Base-by-base conservation (phyloP, 148 eudicot species). In the Heliamphora exappendiculata region DNA sequence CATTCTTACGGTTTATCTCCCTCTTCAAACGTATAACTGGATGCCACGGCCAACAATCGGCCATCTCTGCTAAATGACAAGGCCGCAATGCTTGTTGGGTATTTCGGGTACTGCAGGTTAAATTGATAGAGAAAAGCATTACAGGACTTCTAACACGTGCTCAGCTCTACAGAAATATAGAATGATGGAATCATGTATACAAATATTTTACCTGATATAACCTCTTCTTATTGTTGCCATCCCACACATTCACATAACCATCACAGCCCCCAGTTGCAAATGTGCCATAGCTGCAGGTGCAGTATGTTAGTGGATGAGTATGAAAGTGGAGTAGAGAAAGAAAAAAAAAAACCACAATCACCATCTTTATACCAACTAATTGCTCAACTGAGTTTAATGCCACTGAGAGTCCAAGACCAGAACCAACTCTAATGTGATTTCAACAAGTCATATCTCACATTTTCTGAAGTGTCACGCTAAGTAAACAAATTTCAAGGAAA, bases 231-330 rank as follows among this genome's bases (percentile, higher is more conserved):
- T 94, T 92, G 89, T 92, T 90, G 50, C 98, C 98, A 81, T 94
- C 98, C 98, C 98, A 94, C 64, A 94, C 89, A 76, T 94, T 94
- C 55, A 92, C 98, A 82, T 85, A 90, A 51, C 97, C 98, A 81
- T 94, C 97, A 81, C 97, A 94, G 28, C 98, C 98, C 24, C 98
- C 98, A 22, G 98, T 94, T 64, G 97, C 98, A 86, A 94, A 94
- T 59, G 98, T 94, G 72, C 96, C 98, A 74, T 92, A 92, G 81
- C 98, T 94, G 89, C 85, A 84, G 55, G 75, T 71, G 26, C 16
- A 42, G 44, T 28, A 39, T 41, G 22, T 28, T 3, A 10, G 26
- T 12, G 26, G 22, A 19, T n/a, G 13, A 67, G 51, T 9, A 41
- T 22, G 16, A 67, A 41, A 37, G 44, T 26, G 7, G 7, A 3